These are phyloP conservation scores for Leucosporidium scottii DNA, from an alignment of 768 basidiomycete genomes.

Conservation along the genomic window DNA sequence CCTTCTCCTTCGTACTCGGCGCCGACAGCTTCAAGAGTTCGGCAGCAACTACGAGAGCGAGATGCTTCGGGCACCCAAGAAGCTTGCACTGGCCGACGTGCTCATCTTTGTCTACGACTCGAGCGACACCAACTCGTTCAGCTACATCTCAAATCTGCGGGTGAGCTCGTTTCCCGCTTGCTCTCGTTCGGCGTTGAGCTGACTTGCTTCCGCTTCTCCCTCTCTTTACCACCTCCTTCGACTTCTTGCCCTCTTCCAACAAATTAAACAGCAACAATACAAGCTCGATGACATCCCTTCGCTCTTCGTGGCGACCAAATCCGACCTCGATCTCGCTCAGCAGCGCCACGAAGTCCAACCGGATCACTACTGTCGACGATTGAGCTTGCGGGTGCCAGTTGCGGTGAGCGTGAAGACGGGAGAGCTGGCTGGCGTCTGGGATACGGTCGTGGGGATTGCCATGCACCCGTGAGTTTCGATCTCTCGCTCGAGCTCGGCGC, in stretches of 20 bases:
- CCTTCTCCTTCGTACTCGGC: neutral
- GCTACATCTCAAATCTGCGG: constrained; percentile 91
- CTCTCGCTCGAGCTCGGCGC: neutral
- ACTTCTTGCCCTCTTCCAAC: constrained; percentile 22
- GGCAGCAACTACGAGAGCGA: constrained; percentile 93
- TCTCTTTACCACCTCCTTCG: neutral
- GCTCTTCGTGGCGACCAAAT: constrained; percentile 97
- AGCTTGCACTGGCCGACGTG: constrained; percentile 85
- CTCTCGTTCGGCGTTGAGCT: constrained; percentile 3
- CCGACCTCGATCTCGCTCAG: constrained; percentile 89
- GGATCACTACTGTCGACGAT: constrained; percentile 85
- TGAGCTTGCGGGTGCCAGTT: constrained; percentile 87
- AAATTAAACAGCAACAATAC: constrained; percentile 75
- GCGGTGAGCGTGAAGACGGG: constrained; percentile 83
- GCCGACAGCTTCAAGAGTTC: constrained; percentile 81
- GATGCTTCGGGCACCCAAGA: constrained; percentile 77
- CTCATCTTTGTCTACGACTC: constrained; percentile 95
- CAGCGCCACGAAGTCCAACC: constrained; percentile 99
- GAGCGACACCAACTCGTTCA: constrained; percentile 97
- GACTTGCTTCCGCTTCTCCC: constrained; percentile 1
- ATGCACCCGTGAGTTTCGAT: constrained; percentile 61
- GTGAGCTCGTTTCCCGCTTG: constrained; percentile 50
- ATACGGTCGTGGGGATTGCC: constrained; percentile 72
- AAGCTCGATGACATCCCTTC: constrained; percentile 90
- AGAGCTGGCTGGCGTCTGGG: constrained; percentile 79